These are phyloP conservation scores for Aechmea fasciata DNA, from an alignment of 176 grass and related monocot species.

Conservation along the genomic window DNA sequence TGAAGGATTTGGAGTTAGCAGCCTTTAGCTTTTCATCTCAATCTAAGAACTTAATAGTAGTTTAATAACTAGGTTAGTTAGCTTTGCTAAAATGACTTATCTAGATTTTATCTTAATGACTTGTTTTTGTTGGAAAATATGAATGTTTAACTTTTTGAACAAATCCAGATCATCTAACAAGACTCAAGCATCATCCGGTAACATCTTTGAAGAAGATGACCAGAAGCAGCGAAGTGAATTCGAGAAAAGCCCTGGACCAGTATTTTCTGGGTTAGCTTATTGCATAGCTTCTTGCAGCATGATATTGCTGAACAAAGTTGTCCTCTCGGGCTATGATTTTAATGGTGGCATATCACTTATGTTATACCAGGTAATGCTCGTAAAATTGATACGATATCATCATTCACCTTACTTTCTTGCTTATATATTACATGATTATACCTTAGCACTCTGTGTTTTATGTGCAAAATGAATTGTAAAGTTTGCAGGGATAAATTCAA, in stretches of 20 bases:
- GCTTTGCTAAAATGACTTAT: neutral
- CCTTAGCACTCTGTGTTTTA: neutral
- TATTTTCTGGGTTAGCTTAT: conserved; percentile 60
- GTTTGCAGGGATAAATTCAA: neutral
- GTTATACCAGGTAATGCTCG: conserved; percentile 55
- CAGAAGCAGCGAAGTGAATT: conserved; percentile 33
- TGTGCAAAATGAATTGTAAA: neutral
- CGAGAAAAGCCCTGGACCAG: conserved; percentile 36
- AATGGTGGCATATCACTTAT: conserved; percentile 60
- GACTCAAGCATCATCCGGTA: conserved; percentile 46
- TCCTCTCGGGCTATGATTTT: conserved; percentile 72
- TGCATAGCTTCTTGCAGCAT: conserved; percentile 83
- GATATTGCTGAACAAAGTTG: conserved; percentile 91
- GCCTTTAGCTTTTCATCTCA: too few relatives aligned
- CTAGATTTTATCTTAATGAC: too few relatives aligned
- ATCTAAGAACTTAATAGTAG: too few relatives aligned
- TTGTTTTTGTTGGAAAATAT: neutral
- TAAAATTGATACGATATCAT: neutral
- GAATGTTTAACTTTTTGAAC: neutral
- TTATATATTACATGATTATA: neutral
- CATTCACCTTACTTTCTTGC: neutral
- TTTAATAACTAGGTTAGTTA: too few relatives aligned
- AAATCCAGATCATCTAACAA: conserved; percentile 43
- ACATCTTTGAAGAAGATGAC: conserved; percentile 35
- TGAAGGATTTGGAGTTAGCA: neutral